phyloP scores from a whole-genome alignment of 129 eudicot species.

The Silybum marianum region DNA sequence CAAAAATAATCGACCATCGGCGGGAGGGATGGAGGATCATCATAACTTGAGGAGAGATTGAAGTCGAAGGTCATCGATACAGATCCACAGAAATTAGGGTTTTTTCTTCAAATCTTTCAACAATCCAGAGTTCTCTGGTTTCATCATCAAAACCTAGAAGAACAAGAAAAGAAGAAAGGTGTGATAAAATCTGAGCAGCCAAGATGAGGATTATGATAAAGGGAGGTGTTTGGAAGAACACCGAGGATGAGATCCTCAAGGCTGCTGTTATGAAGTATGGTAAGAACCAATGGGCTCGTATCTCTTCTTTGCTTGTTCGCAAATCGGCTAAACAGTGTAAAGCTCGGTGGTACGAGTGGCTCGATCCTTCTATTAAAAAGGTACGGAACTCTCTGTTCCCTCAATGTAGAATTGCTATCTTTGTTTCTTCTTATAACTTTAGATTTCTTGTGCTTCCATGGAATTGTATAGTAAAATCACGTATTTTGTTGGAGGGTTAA shows the following conservation, averaged over 20 bases:
- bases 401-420: not conserved
- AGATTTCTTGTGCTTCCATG: not conserved
- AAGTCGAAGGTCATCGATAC: slow-evolving; percentile 14
- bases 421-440: not conserved
- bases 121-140: not conserved
- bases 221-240: slow-evolving; percentile 99
- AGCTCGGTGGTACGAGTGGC: slow-evolving; percentile 99
- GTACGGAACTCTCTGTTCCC: slow-evolving; percentile 30
- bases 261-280: slow-evolving; percentile 99
- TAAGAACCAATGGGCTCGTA: slow-evolving; percentile 99
- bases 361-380: slow-evolving; percentile 98
- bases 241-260: slow-evolving; percentile 96
- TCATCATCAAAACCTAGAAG: not conserved
- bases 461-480: not conserved
- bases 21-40: not conserved
- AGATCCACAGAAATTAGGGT: slow-evolving; percentile 18
- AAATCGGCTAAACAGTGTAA: slow-evolving; percentile 98
- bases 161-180: not conserved
- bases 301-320: slow-evolving; percentile 83
- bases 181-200: slow-evolving; percentile 12
- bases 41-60: not conserved
- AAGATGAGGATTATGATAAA: slow-evolving; percentile 99
- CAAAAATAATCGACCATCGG: not conserved
- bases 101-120: slow-evolving; percentile 13
- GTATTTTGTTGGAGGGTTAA: not conserved